Evolutionary conservation across 257 asterid genomes (phyloP).

Genomic region (Galeopsis tetrahit): DNA sequence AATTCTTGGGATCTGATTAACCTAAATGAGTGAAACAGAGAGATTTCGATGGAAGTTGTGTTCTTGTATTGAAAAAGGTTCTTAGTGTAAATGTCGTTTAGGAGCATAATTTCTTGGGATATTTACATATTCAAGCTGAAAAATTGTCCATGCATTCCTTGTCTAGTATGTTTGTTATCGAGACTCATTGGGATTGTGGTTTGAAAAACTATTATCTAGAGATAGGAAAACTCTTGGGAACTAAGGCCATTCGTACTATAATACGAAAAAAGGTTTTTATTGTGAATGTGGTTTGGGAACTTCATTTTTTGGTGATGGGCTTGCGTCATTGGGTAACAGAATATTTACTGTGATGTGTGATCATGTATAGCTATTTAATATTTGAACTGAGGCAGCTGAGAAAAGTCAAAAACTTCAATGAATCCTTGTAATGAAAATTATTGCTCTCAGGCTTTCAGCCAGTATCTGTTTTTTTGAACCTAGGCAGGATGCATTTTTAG

Average conservation of each 20-base stretch:
- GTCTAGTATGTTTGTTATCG: neutral
- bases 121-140: neutral
- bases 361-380: neutral
- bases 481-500: too few species aligned
- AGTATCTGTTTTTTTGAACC: neutral
- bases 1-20: constrained; percentile 11
- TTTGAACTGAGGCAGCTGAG: neutral
- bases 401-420: neutral
- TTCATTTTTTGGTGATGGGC: neutral
- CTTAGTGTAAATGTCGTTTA: neutral
- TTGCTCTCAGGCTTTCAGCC: neutral
- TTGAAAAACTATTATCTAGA: neutral
- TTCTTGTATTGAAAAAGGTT: neutral
- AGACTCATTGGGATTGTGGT: neutral
- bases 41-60: neutral
- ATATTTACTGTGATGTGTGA: neutral
- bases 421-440: neutral
- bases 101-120: too few species aligned
- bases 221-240: neutral
- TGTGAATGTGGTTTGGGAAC: neutral
- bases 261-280: neutral
- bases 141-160: neutral
- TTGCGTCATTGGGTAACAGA: neutral
- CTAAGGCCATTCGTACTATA: neutral
- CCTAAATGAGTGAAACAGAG: neutral